Evolutionary conservation across 192 early-diverging fungal genomes (phyloP).

Genomic region (Dissophora globulifera): DNA sequence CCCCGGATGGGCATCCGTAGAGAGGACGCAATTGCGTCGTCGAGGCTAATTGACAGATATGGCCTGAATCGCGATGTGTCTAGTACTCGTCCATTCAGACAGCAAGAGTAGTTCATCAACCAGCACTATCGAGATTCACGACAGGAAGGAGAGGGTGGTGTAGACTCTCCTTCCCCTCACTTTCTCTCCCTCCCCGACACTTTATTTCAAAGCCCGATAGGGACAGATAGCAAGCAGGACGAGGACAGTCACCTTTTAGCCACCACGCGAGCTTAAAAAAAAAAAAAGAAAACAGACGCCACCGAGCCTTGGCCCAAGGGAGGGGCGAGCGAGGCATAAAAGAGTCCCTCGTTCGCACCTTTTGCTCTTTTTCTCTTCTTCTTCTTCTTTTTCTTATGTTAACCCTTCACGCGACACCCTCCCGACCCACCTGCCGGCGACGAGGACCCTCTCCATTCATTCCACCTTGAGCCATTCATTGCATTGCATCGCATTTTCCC

Average conservation of each 20-base stretch:
- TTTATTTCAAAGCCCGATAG: constrained; percentile 1
- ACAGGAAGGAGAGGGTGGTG: too few species aligned
- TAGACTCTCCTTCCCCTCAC: not conserved
- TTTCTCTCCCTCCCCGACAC: not conserved
- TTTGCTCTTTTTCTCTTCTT: constrained; percentile 26
- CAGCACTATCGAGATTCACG: too few species aligned
- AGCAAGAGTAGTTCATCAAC: too few species aligned
- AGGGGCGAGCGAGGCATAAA: too few species aligned
- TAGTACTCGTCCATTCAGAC: too few species aligned
- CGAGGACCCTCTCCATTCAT: constrained; percentile 7
- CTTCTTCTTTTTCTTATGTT: constrained; percentile 34
- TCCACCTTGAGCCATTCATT: not conserved
- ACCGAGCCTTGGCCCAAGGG: not conserved
- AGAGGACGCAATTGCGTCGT: too few species aligned
- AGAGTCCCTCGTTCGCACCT: constrained; percentile 5
- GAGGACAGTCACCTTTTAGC: not conserved
- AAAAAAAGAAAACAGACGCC: constrained; percentile 23
- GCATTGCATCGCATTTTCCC: not conserved
- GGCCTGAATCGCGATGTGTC: too few species aligned
- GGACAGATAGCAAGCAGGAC: not conserved
- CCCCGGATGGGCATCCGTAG: too few species aligned
- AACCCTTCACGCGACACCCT: constrained; percentile 38
- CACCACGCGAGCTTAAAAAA: too few species aligned
- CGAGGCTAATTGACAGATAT: too few species aligned
- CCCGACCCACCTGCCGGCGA: constrained; percentile 16